Evolutionary conservation across 345 rosid species (phyloP).

Genomic region (Eutrema heterophyllum): DNA sequence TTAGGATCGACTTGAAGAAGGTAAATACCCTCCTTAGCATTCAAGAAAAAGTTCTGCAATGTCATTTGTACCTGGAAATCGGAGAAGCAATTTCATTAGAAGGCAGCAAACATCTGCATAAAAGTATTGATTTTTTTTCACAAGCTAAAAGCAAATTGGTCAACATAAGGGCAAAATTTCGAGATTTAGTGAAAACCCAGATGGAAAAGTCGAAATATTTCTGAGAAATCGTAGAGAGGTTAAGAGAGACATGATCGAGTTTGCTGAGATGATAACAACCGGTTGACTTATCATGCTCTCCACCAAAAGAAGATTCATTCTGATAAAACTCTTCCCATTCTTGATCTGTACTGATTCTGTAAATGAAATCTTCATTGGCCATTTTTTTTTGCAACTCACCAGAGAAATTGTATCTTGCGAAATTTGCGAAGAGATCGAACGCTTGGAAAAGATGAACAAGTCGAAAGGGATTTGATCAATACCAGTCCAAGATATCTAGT

Average conservation of each 20-base stretch:
- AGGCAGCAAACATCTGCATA: not conserved
- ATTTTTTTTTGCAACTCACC: slow-evolving; percentile 8
- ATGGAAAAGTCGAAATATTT: slow-evolving; percentile 13
- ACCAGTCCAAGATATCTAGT: slow-evolving; percentile 69
- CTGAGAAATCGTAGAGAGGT: not conserved
- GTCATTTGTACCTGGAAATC: slow-evolving; percentile 59
- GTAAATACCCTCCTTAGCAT: slow-evolving; percentile 52
- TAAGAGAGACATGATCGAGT: slow-evolving; percentile 54
- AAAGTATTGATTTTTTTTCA: not conserved
- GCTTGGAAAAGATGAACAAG: too few species aligned
- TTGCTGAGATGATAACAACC: slow-evolving; percentile 82
- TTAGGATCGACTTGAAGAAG: slow-evolving; percentile 77
- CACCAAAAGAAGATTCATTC: slow-evolving; percentile 55
- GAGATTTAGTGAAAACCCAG: not conserved
- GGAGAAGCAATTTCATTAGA: not conserved
- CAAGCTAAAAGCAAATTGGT: not conserved
- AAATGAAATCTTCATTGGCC: slow-evolving; percentile 49
- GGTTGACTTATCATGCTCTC: slow-evolving; percentile 67
- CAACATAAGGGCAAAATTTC: not conserved
- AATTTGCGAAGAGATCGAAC: not conserved
- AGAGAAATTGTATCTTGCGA: not conserved
- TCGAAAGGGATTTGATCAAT: too few species aligned
- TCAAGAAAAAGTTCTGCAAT: slow-evolving; percentile 64
- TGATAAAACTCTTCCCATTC: slow-evolving; percentile 75
- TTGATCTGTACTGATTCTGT: slow-evolving; percentile 62